Evolutionary conservation across 2,329 filamentous ascomycete species (phyloP), one percentile per base, ranked within the genome.

Genomic region (Penicillium oxalicum): DNA sequence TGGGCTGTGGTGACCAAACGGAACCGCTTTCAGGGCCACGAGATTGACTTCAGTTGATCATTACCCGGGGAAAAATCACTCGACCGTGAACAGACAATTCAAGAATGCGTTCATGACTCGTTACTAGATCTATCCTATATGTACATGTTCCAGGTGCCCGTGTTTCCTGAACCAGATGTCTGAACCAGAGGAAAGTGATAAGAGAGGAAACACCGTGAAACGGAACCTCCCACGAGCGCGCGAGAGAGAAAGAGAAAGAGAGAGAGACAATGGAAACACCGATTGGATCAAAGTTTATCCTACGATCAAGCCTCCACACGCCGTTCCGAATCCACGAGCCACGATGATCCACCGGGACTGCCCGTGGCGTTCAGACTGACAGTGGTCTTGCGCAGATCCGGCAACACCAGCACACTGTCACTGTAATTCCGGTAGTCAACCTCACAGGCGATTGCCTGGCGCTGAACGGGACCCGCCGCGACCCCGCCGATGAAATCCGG

Each of bases 401-500:
- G 78, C 24, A 90, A 77, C 2, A 95, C 87, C 43, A 84, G 71
- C 1, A 96, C 78, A 35, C 82, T 84, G 72, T 93, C 86, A 0
- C 86, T 88, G 49, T 88, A 74, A 61, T 88, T 93, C 58, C 81
- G 76, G 60, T 86, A 87, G 63, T 96, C 88, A 9, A 87, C 86
- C 71, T 97, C 91, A 61, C 84, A 89, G 2, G 69, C 79, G 59
- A 77, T 72, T 58, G 55, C 61, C 56, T 60, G 62, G 49, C 60
- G 64, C 56, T 60, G 69, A 42, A 51, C 47, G 43, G 48, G 55
- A 9, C 50, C 51, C 41, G 54, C 54, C 26, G 57, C 52, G 27
- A 36, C 49, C 24, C 46, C 44, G 2, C 48, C 40, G 26, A 44
- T 49, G 26, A 44, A 25, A 37, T 56, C 55, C 13, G 50, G 34